Evolutionary conservation across 75 land plant species (phyloP), one percentile per base, ranked within the genome.

Genomic region (Isoetes taiwanensis): DNA sequence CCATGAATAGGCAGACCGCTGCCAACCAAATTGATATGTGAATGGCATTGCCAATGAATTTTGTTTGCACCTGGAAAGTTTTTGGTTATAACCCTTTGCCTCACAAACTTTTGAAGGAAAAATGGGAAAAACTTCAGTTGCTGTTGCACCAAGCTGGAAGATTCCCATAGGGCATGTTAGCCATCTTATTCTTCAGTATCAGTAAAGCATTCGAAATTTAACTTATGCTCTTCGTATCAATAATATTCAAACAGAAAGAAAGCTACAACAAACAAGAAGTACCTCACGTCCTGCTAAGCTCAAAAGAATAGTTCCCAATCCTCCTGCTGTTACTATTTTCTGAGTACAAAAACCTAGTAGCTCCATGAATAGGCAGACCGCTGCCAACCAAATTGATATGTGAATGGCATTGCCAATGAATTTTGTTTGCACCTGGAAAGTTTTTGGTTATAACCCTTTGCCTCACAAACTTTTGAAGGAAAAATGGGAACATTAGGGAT

Each of bases 321-420:
- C 50, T 6, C 50, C 50, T 5, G 50, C 50, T n/a, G 50, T 46
- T n/a, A 46, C 25, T 23, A 19, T 19, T 46, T 46, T 46, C n/a
- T 46, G 50, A 46, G 50, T 46, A 5, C 25, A 46, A n/a, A 46
- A 46, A 6, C 50, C 50, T 3, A 46, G 50, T 5, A 46, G 50
- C 50, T 46, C 50, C 50, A 46, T 46, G 16, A 46, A 46, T n/a
- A 46, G 25, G 50, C 50, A 46, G n/a, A 46, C 50, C 16, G 50
- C 50, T 23, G 50, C 50, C 50, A 46, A 19, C 50, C 50, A 46
- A 5, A 46, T 23, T 4, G 50, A 46, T 19, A 23, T 46, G 6
- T 16, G 25, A 6, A 46, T 23, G 4, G 50, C 50, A 46, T 8
- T 46, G 50, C 50, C 16, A 19, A 46, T 46, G 25, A 46, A 46